phyloP scores from a whole-genome alignment of 2,329 filamentous ascomycete species.

The Fusarium ambrosium region DNA sequence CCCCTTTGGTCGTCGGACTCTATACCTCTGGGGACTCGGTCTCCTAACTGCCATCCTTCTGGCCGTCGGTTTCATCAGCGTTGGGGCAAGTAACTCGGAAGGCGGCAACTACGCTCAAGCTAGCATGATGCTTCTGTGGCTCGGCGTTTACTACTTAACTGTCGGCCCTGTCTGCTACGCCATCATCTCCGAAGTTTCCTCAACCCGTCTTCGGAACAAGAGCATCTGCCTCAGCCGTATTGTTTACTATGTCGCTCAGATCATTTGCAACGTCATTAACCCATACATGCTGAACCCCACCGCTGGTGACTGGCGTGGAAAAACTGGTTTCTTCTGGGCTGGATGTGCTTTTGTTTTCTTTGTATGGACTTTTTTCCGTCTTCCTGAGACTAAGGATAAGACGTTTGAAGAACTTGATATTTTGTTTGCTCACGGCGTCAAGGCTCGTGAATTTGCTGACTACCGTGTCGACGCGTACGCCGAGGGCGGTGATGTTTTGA shows the following conservation, averaged over 20 bases:
- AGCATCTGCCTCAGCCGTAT: constrained; percentile 55
- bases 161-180: constrained; percentile 58
- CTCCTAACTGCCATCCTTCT: constrained; percentile 17
- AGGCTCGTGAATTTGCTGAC: constrained; percentile 55
- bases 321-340: constrained; percentile 59
- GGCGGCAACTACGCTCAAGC: constrained; percentile 47
- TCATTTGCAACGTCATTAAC: constrained; percentile 44
- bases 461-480: constrained; percentile 51
- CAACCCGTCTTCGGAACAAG: constrained; percentile 54
- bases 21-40: constrained; percentile 32
- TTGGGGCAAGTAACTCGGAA: constrained; percentile 33
- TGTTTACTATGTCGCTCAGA: constrained; percentile 38
- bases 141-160: constrained; percentile 55
- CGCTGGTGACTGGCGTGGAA: constrained; percentile 46
- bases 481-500: constrained; percentile 13
- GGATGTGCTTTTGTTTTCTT: constrained; percentile 51
- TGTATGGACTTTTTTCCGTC: constrained; percentile 64
- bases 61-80: constrained; percentile 42
- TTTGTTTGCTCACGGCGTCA: constrained; percentile 60
- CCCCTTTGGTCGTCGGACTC: constrained; percentile 30
- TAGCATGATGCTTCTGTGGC: constrained; percentile 56
- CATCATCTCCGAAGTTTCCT: constrained; percentile 55
- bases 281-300: constrained; percentile 49
- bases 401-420: constrained; percentile 67
- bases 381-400: constrained; percentile 61